These are phyloP conservation scores for Eucalyptus cloeziana DNA, from an alignment of 345 rosid genomes.

Conservation along the genomic window DNA sequence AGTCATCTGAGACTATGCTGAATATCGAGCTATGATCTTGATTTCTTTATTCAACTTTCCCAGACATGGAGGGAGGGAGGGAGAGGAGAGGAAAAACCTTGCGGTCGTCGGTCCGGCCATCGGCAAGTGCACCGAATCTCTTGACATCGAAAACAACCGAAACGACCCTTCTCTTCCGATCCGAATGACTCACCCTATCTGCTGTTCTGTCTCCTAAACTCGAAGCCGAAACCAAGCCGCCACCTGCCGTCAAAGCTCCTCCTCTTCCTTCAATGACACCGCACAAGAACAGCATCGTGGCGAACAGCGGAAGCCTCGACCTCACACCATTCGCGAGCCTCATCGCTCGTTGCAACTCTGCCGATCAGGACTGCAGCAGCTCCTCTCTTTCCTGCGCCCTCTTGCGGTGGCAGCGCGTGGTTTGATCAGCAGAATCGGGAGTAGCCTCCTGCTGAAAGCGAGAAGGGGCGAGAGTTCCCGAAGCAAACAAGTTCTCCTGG, in stretches of 20 bases:
- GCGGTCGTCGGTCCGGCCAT: constrained; percentile 14
- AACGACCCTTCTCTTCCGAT: neutral
- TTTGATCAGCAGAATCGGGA: neutral
- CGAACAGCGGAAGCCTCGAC: neutral
- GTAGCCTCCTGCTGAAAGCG: neutral
- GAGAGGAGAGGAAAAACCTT: neutral
- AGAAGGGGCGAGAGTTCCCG: neutral
- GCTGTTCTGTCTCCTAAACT: neutral
- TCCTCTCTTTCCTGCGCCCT: neutral
- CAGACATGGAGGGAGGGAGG: neutral
- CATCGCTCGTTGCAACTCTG: neutral
- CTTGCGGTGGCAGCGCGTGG: neutral
- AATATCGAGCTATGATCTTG: neutral
- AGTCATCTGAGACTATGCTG: neutral
- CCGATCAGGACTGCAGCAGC: neutral
- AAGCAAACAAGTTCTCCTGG: neutral
- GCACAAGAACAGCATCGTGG: neutral
- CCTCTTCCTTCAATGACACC: neutral
- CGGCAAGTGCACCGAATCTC: constrained; percentile 13
- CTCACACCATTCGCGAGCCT: neutral
- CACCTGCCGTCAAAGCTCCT: neutral
- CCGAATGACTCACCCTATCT: neutral
- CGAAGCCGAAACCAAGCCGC: neutral
- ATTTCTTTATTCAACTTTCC: neutral
- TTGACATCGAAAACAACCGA: neutral